Base-by-base conservation (phyloP, 805 yeast species). In the Saturnispora mendoncae region DNA sequence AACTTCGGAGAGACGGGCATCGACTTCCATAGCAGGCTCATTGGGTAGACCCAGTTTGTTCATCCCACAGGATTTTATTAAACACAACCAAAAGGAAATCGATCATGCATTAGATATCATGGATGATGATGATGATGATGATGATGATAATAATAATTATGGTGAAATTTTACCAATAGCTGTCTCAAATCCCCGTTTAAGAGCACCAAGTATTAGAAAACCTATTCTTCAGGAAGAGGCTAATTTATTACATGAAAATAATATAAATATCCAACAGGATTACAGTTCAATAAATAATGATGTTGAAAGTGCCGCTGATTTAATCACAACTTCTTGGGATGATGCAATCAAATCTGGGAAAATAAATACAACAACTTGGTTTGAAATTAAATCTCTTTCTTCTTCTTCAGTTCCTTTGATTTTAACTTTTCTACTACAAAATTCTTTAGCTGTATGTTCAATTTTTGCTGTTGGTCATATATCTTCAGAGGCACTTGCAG, bases 381-480 rank as follows among this genome's bases (percentile, higher is more conserved):
- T 62, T 24, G 80, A 74, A 55, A 46, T 65, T 9, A 56, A 51
- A 37, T 64, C 62, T 12, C 52, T 75, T 38, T 26, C 61, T 17
- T 50, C 54, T 30, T 70, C 67, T 44, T 72, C 80, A 1, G 44
- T 68, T 8, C 90, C 90, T 0, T 60, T 82, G 50, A 67, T 80
- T 15, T 61, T 78, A 38, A 81, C 90, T 0, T 82, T 82, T 50
- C 55, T 82, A 21, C 60, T 82, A 45, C 87, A 82, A 55, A 78
- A 80, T 55, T 80, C 87, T 0, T 64, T 82, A 36, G 78, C 85
- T 3, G 79, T 83, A 38, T 85, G 87, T 13, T 78, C 85, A 1
- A 83, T 82, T 26, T 81, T 83, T 55, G 76, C 83, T 3, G 88
- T 81, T 24, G 87, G 90, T 8, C 74, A 78, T 49, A 67, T 83